Evolutionary conservation across 2,329 filamentous ascomycete species (phyloP), one percentile per base, ranked within the genome.

Genomic region (Epichloe scottii): DNA sequence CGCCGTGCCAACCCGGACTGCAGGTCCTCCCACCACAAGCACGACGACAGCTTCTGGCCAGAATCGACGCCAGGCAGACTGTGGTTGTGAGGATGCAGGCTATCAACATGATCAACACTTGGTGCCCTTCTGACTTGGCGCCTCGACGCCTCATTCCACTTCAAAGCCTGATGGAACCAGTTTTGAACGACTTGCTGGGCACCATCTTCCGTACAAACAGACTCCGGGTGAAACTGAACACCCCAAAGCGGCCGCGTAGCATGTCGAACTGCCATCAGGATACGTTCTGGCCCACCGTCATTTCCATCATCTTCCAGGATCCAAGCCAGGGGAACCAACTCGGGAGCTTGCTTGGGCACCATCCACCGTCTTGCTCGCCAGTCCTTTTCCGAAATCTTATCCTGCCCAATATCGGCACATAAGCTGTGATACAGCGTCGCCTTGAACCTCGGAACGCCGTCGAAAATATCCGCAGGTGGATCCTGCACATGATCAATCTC

Each of bases 191-290:
- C 72, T 14, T 71, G 68, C 19, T 75, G 77, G 1, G 85, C 83
- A 53, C 77, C 76, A 3, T 73, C 68, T 39, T 87, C 85, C 4
- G 89, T 94, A 64, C 89, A 95, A 14, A 89, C 79, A 0, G 88
- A 95, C 65, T 96, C 89, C 0, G 89, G 89, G 61, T 95, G 89
- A 59, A 93, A 95, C 62, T 95, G 90, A 17, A 95, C 74, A 0
- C 86, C 90, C 83, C 86, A 94, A 56, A 91, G 86, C 0, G 90
- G 89, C 56, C 81, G 83, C 1, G 56, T 62, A 17, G 63, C 68
- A 63, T 95, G 89, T 55, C 75, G 79, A 15, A 84, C 80, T 0
- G 78, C 87, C 87, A 94, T 94, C n/a, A 93, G 66, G 3, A 89
- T 75, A 41, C 75, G 69, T 60, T 79, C 76, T 5, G 45, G 46